Conservation (phyloP, 352 stramenopile species). For the Halophytophthora batemanensis region DNA sequence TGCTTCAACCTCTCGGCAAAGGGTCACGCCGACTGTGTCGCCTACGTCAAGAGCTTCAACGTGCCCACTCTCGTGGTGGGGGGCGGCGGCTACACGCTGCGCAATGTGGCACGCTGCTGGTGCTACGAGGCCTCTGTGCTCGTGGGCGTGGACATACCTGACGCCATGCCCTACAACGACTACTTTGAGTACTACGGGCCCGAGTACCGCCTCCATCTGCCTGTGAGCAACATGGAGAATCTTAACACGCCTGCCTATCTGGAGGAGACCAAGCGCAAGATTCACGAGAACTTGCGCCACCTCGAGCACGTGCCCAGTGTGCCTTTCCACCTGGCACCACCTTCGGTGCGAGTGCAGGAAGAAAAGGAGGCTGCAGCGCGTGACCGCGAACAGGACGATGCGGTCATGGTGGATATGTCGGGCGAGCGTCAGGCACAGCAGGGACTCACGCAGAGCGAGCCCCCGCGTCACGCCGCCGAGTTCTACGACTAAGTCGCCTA, state of each 20-base stretch:
- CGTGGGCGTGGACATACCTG: conserved; percentile 86
- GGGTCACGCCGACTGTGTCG: conserved; percentile 96
- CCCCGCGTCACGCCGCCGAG: conserved; percentile 56
- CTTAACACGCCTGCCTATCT: conserved; percentile 94
- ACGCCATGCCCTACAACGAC: conserved; percentile 99
- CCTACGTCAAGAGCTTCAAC: conserved; percentile 96
- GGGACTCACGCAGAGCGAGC: conserved; percentile 49
- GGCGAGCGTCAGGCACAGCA: conserved; percentile 55
- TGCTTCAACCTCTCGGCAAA: conserved; percentile 99
- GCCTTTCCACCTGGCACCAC: conserved; percentile 91
- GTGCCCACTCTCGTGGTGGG: conserved; percentile 96
- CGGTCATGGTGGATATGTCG: conserved; percentile 64
- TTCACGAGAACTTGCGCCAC: conserved; percentile 95
- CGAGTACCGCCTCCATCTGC: conserved; percentile 97
- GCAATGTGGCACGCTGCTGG: conserved; percentile 93
- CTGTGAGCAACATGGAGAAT: conserved; percentile 96
- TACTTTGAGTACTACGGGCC: conserved; percentile 99
- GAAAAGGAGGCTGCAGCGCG: conserved; percentile 46
- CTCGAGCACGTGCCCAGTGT: conserved; percentile 96
- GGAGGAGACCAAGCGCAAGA: conserved; percentile 80
- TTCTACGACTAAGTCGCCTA: conserved; percentile 72
- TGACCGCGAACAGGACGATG: conserved; percentile 63
- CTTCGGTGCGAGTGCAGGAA: conserved; percentile 29
- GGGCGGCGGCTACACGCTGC: conserved; percentile 97
- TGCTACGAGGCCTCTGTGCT: conserved; percentile 97